Conservation (phyloP, 2,329 filamentous ascomycete genomes). For the Juglanconis juglandina region DNA sequence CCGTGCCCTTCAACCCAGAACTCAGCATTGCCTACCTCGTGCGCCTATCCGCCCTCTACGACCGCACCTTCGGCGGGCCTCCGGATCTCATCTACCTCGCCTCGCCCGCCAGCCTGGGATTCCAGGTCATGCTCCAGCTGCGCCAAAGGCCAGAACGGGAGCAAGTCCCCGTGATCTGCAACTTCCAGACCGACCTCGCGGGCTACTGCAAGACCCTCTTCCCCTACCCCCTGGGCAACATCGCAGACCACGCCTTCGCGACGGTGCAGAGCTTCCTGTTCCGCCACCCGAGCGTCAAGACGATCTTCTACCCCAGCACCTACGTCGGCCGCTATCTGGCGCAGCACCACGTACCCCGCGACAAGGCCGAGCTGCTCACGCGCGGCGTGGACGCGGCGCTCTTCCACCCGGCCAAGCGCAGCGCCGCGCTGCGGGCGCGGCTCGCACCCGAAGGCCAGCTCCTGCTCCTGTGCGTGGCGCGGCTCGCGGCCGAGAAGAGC, state of each 20-base stretch:
- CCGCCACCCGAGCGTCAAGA: constrained; percentile 56
- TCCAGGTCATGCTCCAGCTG: constrained; percentile 68
- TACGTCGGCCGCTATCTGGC: constrained; percentile 62
- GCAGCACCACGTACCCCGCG: constrained; percentile 49
- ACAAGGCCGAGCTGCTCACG: constrained; percentile 59
- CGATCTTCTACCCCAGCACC: constrained; percentile 66
- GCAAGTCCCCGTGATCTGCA: constrained; percentile 61
- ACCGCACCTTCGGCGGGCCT: constrained; percentile 52
- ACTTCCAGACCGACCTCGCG: constrained; percentile 69
- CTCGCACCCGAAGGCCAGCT: constrained; percentile 61
- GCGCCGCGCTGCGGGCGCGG: constrained; percentile 46
- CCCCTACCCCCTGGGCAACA: constrained; percentile 55
- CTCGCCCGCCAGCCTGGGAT: constrained; percentile 66
- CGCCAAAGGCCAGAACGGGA: constrained; percentile 53
- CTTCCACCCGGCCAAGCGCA: constrained; percentile 55
- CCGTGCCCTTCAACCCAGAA: constrained; percentile 68
- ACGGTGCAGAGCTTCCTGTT: constrained; percentile 66
- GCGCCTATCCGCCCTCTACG: constrained; percentile 58
- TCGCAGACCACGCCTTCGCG: constrained; percentile 61
- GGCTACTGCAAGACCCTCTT: constrained; percentile 70
- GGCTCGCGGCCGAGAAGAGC: constrained; percentile 67
- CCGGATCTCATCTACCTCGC: constrained; percentile 69
- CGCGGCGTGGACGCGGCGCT: constrained; percentile 62
- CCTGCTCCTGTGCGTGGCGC: constrained; percentile 63
- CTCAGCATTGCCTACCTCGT: constrained; percentile 69